Base-by-base conservation (phyloP, 2,329 filamentous ascomycete species). In the Furcasterigmium furcatum region DNA sequence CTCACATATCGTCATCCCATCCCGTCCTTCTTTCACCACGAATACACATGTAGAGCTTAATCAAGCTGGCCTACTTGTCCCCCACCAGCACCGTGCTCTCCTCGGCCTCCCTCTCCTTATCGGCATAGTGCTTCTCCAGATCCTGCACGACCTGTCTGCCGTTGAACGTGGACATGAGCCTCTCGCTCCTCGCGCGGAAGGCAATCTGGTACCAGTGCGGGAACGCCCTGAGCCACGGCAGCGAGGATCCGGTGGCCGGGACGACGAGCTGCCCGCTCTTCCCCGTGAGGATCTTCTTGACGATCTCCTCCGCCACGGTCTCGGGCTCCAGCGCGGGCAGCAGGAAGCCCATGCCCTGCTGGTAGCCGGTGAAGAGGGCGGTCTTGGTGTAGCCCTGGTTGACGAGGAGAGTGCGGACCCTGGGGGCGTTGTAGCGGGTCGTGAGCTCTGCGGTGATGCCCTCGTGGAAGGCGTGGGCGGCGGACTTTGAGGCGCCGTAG, bases 401-500 rank as follows among this genome's bases (percentile, higher is more conserved):
- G 41, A 88, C 75, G 8, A 83, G 56, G n/a, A 88, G 74, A 5
- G 84, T 87, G 41, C 84, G 73, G 22, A 89, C 79, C 46, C 73
- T 74, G 2, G 76, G 77, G 1, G 84, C 84, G 20, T 78, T 72
- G 61, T 88, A 87, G 25, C 73, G 65, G 5, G 76, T 78, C 30
- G 64, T 65, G 41, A 87, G 63, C 62, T 87, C 82, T 2, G 73
- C 70, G 1, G 74, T 67, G 3, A 87, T 63, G 0, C 77, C 85
- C 59, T 90, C 84, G 57, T 89, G 84, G 61, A 90, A 84, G 3
- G 79, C 68, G 19, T 87, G 60, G 2, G 82, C 77, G 0, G 81
- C 84, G 2, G 84, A 77, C 65, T 90, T 90, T 52, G 75, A 78
- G 8, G 80, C 74, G 2, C 73, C 71, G 64, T 90, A 90, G 64